phyloP scores from a whole-genome alignment of 306 rosid species.

The Adenanthera pavonina region DNA sequence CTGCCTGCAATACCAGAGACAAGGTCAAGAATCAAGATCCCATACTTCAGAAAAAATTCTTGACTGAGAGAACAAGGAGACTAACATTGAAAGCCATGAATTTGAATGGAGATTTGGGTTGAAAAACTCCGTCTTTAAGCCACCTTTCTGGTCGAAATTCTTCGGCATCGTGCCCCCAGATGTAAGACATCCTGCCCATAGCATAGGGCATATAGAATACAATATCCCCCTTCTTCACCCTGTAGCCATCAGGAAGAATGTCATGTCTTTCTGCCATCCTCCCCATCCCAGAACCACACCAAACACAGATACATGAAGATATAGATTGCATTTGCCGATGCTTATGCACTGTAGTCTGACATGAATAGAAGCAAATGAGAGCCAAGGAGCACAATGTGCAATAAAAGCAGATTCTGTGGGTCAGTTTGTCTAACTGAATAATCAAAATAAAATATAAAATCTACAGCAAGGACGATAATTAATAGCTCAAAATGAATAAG shows the following conservation, averaged over 20 bases:
- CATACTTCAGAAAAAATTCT: neutral
- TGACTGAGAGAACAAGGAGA: neutral
- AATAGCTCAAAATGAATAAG: neutral
- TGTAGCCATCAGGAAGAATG: slow-evolving; percentile 1
- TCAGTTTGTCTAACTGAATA: neutral
- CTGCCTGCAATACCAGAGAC: neutral
- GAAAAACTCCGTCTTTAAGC: slow-evolving; percentile 12
- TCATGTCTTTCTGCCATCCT: neutral
- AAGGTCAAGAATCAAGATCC: neutral
- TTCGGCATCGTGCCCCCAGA: neutral
- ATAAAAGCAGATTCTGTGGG: neutral
- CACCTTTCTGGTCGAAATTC: slow-evolving; percentile 14
- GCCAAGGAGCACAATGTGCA: neutral
- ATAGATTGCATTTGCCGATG: neutral
- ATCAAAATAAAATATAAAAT: too few relatives aligned
- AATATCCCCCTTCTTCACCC: neutral
- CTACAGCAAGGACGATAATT: neutral
- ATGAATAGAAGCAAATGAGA: neutral
- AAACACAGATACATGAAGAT: neutral
- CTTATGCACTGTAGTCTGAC: neutral
- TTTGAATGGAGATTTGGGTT: neutral
- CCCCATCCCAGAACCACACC: slow-evolving; percentile 1
- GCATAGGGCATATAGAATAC: neutral
- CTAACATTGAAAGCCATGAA: neutral
- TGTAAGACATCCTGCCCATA: neutral